Conservation (phyloP, 768 basidiomycete species). For the Suillus tomentosus region DNA sequence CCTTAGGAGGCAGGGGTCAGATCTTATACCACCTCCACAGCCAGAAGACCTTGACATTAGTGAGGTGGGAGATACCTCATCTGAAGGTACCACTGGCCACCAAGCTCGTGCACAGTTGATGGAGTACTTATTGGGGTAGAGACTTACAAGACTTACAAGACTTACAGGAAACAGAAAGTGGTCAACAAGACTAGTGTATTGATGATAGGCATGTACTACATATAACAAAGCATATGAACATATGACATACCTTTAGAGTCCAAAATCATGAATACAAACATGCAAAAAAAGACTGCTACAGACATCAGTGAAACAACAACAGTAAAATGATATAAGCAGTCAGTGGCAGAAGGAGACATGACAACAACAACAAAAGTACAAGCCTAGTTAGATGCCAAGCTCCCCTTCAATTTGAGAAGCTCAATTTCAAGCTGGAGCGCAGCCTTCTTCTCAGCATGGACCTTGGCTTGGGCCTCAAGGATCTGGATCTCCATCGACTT, state of each 20-base stretch:
- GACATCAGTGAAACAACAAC: neutral
- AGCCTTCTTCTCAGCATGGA: neutral
- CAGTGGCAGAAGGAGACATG: no score
- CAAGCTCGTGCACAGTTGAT: neutral
- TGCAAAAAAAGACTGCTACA: no score
- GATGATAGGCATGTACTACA: neutral
- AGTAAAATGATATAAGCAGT: neutral
- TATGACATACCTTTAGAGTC: no score
- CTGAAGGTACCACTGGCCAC: neutral
- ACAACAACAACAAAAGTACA: neutral
- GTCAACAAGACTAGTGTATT: neutral
- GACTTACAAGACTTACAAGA: neutral
- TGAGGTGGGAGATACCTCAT: neutral
- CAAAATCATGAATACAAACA: no score
- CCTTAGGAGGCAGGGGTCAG: neutral
- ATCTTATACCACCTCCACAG: neutral
- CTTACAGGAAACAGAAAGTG: neutral
- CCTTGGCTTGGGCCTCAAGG: neutral
- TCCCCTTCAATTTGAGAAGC: neutral
- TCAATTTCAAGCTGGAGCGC: neutral
- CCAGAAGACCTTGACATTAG: neutral
- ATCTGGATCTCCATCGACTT: neutral
- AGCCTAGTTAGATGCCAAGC: neutral
- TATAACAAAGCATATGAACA: neutral
- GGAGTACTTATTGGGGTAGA: neutral